Evolutionary conservation across 257 asterid genomes (phyloP).

Genomic region (Nicotiana paniculata): DNA sequence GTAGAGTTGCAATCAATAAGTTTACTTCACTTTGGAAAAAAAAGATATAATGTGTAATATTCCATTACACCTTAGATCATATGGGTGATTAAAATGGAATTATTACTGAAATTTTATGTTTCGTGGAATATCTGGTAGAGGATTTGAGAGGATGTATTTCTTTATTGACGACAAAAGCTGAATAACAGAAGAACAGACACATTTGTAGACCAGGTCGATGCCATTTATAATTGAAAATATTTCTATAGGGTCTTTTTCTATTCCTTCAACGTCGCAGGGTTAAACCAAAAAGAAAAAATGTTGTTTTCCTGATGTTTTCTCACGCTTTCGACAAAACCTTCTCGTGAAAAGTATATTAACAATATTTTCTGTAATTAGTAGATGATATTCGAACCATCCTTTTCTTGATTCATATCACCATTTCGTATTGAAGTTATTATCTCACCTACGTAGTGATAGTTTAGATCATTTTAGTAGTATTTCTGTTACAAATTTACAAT

Average conservation of each 20-base stretch:
- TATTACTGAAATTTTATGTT: background rate
- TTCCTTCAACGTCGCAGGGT: too few relatives aligned
- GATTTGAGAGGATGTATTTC: background rate
- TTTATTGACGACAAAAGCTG: background rate
- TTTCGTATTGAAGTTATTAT: too few relatives aligned
- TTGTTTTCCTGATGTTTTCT: too few relatives aligned
- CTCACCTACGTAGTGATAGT: background rate
- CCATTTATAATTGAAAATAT: too few relatives aligned
- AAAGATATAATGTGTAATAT: background rate
- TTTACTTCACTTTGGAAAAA: background rate
- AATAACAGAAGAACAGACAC: background rate
- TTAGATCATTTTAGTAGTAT: background rate
- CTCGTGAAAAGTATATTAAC: too few relatives aligned
- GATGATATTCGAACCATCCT: too few relatives aligned
- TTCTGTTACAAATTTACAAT: background rate
- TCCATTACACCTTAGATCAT: background rate
- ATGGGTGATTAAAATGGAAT: background rate
- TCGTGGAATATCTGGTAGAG: background rate
- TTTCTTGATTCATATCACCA: too few relatives aligned
- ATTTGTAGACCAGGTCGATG: too few relatives aligned
- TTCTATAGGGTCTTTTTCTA: too few relatives aligned
- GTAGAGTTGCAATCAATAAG: background rate
- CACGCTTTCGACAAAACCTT: too few relatives aligned
- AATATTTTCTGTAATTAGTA: too few relatives aligned
- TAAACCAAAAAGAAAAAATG: too few relatives aligned